Evolutionary conservation across 306 rosid species (phyloP).

Genomic region (Dalbergia cultrata): DNA sequence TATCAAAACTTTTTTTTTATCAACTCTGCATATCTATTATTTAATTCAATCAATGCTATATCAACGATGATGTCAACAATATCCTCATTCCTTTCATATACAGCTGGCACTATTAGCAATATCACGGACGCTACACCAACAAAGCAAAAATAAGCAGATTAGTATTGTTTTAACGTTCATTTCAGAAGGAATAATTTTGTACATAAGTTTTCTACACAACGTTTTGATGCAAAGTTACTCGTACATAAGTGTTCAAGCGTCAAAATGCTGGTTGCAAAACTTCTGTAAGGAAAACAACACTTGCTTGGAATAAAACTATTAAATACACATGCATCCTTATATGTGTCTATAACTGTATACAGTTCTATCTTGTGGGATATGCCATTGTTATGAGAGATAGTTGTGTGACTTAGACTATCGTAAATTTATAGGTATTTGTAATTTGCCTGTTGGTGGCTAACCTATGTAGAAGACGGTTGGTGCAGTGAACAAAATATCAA

Average conservation of each 20-base stretch:
- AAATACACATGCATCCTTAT: not conserved
- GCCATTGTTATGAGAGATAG: constrained; percentile 22
- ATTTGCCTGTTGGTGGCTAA: constrained; percentile 43
- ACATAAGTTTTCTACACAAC: not conserved
- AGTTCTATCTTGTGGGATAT: not conserved
- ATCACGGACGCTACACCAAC: constrained; percentile 54
- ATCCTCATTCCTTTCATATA: constrained; percentile 65
- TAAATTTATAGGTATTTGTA: not conserved
- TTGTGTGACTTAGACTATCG: not conserved
- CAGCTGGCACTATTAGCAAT: constrained; percentile 57
- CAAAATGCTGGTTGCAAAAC: too few relatives aligned
- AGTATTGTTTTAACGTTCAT: constrained; percentile 14
- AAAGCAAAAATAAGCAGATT: constrained; percentile 37
- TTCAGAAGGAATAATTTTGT: not conserved
- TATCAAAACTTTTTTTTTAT: constrained; percentile 46
- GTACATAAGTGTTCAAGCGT: too few relatives aligned
- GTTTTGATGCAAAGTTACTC: not conserved
- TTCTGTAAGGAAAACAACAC: not conserved
- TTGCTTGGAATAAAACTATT: not conserved
- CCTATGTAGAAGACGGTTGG: constrained; percentile 62
- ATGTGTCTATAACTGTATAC: not conserved
- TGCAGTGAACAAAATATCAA: constrained; percentile 51
- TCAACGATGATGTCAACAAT: constrained; percentile 57
- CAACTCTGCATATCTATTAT: constrained; percentile 44
- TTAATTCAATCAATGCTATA: constrained; percentile 49